These are phyloP conservation scores for Chaetomium olivaceum DNA, from an alignment of 2,329 filamentous ascomycete genomes.

Conservation along the genomic window DNA sequence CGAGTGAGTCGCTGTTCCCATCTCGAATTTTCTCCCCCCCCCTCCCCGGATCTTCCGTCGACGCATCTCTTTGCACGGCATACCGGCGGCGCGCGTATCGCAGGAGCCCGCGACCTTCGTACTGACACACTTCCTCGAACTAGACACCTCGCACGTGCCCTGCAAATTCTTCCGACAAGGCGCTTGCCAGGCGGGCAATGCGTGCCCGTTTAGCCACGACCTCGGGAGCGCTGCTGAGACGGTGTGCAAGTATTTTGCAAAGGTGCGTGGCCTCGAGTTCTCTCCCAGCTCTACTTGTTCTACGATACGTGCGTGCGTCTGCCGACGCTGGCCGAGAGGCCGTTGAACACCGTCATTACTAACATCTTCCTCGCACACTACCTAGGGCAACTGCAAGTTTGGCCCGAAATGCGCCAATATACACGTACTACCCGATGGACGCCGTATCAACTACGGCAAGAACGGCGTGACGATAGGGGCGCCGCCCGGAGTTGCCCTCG, in stretches of 20 bases:
- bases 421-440: conserved; percentile 90
- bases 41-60: neutral
- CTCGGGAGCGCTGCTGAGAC: conserved; percentile 81
- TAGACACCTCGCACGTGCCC: conserved; percentile 94
- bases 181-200: conserved; percentile 91
- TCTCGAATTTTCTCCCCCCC: neutral
- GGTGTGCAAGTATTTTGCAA: conserved; percentile 98
- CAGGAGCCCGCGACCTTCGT: neutral
- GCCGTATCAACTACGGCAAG: conserved; percentile 80
- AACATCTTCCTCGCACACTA: conserved; percentile 25
- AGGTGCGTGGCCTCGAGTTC: conserved; percentile 58
- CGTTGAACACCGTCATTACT: conserved; percentile 24
- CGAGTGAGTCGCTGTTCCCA: conserved; percentile 50
- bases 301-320: neutral
- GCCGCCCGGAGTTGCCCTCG: conserved; percentile 58
- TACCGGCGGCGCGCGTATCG: neutral
- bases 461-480: conserved; percentile 66
- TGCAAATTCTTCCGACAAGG: conserved; percentile 99
- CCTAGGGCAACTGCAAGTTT: conserved; percentile 96
- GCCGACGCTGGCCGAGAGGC: conserved; percentile 12
- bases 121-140: neutral
- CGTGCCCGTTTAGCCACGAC: conserved; percentile 95
- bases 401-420: conserved; percentile 96
- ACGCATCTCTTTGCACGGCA: neutral
- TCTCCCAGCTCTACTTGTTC: neutral